phyloP scores from a whole-genome alignment of 2,329 filamentous ascomycete genomes.

The Dothiorella sarmentorum region DNA sequence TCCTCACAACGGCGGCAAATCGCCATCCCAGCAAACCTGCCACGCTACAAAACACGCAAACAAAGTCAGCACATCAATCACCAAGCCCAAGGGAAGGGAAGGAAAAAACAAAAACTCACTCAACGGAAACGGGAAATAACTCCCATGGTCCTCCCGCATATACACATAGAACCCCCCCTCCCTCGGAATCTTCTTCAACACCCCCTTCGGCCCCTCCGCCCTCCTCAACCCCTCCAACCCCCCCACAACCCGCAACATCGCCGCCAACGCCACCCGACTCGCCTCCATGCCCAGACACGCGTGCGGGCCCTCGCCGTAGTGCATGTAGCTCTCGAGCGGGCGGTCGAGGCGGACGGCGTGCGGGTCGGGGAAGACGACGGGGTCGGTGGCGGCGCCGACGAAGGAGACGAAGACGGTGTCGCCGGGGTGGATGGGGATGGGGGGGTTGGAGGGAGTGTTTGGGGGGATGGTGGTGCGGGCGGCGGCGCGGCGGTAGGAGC shows the following conservation, averaged over 20 bases:
- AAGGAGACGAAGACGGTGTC: constrained; percentile 64
- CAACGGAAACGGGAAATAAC: constrained; percentile 25
- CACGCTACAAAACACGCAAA: constrained; percentile 27
- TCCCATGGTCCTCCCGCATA: constrained; percentile 23
- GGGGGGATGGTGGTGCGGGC: constrained; percentile 46
- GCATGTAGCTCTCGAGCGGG: constrained; percentile 61
- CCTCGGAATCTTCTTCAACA: constrained; percentile 62
- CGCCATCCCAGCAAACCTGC: constrained; percentile 23
- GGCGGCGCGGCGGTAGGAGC: constrained; percentile 57
- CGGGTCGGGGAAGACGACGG: constrained; percentile 58
- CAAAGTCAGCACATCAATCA: constrained; percentile 26
- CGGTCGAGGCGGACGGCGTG: constrained; percentile 60
- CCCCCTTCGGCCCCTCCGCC: constrained; percentile 61
- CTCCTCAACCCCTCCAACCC: constrained; percentile 58
- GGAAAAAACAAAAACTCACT: constrained; percentile 28
- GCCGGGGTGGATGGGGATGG: constrained; percentile 53
- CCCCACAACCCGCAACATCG: constrained; percentile 66
- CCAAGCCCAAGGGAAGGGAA: constrained; percentile 30
- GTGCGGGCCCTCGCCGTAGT: constrained; percentile 62
- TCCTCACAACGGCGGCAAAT: constrained; percentile 17
- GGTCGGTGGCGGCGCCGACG: constrained; percentile 38
- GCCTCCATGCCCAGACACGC: constrained; percentile 60
- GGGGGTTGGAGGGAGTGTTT: constrained; percentile 21
- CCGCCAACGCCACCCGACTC: constrained; percentile 59
- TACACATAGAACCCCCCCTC: constrained; percentile 22